Base-by-base conservation (phyloP, 768 basidiomycete genomes). In the Tulasnella sp. region DNA sequence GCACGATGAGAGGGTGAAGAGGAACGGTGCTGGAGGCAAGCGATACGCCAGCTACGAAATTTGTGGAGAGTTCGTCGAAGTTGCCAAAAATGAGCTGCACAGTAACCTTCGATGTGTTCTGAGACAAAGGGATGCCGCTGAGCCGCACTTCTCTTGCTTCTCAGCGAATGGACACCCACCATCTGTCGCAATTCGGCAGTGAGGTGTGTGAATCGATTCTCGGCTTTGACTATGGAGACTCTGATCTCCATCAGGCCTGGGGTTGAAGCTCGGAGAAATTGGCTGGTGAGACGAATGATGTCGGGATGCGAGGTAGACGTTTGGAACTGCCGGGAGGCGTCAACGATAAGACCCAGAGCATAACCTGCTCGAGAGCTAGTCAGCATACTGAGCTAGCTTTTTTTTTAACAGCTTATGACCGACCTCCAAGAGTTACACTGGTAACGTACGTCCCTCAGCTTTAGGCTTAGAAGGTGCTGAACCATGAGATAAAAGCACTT, bases 401-500 rank as follows among this genome's bases (percentile, higher is more conserved):
- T 1, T 18, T 44, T 39, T 16, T 35, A n/a, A 7, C 15, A 35
- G 18, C 32, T 29, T 16, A 7, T 5, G 26, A 29, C n/a, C 15
- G 11, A 26, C 74, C 74, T 75, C 46, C 74, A 18, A 51, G 29
- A 6, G 74, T 23, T 26, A 75, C 74, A 20, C 74, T 75, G 18
- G 15, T 39, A 10, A 2, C 11, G n/a, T 18, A 29, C 6, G 7
- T 4, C 20, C 23, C 9, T 44, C 35, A 40, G 46, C 39, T 48
- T 67, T 11, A 32, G 6, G n/a, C 37, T n/a, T 67, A 13, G 26
- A 3, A 15, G 13, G 26, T 23, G 44, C n/a, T 1, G 23, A 35
- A 46, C 39, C 7, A 26, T 2, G 5, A 13, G 3, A 26, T 15
- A 16, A 5, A n/a, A 29, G 18, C 32, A 32, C 74, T 51, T 55